Evolutionary conservation across 352 stramenopile species (phyloP).

Genomic region (Aphanomyces astaci): DNA sequence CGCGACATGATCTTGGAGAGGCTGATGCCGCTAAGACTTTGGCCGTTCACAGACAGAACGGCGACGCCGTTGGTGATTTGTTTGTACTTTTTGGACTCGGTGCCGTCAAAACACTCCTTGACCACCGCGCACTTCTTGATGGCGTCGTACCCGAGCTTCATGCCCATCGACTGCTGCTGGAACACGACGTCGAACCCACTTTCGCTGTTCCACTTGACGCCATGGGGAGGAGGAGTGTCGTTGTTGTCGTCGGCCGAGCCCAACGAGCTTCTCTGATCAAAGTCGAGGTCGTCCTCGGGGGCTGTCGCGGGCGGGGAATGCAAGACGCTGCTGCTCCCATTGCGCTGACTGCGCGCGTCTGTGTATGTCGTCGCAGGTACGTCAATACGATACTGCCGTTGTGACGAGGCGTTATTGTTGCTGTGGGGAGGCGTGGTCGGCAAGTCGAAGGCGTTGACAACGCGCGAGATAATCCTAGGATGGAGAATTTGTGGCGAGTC

Average conservation of each 20-base stretch:
- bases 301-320: not conserved
- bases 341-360: not conserved
- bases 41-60: slow-evolving; percentile 13
- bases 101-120: slow-evolving; percentile 19
- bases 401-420: not conserved
- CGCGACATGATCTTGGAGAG: slow-evolving; percentile 20
- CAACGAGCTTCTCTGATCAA: not conserved
- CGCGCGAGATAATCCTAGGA: not conserved
- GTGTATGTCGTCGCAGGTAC: slow-evolving; percentile 9
- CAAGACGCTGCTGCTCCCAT: not conserved
- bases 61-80: slow-evolving; percentile 13
- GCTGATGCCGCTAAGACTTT: slow-evolving; percentile 2
- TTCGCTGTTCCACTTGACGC: slow-evolving; percentile 1
- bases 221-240: not conserved
- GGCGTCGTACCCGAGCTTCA: slow-evolving; percentile 19
- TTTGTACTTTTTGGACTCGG: slow-evolving; percentile 15
- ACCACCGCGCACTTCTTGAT: slow-evolving; percentile 16
- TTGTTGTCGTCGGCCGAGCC: slow-evolving; percentile 14
- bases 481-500: not conserved
- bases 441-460: not conserved
- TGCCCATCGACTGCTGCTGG: slow-evolving; percentile 20
- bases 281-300: not conserved
- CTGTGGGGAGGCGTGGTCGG: not conserved
- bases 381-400: not conserved
- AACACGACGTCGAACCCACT: slow-evolving; percentile 11